phyloP scores from a whole-genome alignment of 2,329 filamentous ascomycete species.

The Cladorrhinum sp. region DNA sequence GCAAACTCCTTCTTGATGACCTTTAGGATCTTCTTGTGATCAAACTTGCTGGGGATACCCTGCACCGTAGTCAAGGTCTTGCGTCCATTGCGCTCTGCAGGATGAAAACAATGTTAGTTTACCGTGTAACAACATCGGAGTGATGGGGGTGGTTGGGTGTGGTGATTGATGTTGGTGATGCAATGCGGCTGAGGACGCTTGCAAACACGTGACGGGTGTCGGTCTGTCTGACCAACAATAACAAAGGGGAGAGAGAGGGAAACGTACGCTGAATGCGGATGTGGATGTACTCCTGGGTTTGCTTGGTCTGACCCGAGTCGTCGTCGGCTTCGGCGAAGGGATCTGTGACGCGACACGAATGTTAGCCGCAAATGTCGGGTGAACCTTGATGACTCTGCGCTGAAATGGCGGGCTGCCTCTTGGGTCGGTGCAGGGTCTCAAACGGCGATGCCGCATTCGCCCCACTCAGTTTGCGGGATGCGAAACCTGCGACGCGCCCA shows the following conservation, averaged over 20 bases:
- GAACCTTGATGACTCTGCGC: neutral
- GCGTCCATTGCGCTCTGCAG: slow-evolving; percentile 99
- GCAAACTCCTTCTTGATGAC: slow-evolving; percentile 99
- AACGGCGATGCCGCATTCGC: neutral
- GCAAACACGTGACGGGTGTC: neutral
- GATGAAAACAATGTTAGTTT: neutral
- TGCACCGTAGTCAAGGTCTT: slow-evolving; percentile 99
- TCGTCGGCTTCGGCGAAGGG: slow-evolving; percentile 99
- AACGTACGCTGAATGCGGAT: slow-evolving; percentile 97
- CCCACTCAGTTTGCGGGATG: neutral
- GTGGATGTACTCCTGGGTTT: slow-evolving; percentile 97
- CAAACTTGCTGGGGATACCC: slow-evolving; percentile 97
- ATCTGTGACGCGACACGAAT: slow-evolving; percentile 57
- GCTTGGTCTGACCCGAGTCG: slow-evolving; percentile 92
- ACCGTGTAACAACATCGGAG: too few species aligned
- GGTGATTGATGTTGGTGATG: too few species aligned
- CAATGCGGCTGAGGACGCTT: too few species aligned
- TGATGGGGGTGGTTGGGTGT: too few species aligned
- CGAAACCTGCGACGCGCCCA: neutral
- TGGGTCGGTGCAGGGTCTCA: neutral
- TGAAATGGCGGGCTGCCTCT: neutral
- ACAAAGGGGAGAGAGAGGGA: slow-evolving; percentile 11
- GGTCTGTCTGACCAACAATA: neutral
- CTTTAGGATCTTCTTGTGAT: slow-evolving; percentile 99
- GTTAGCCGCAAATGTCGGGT: slow-evolving; percentile 16